phyloP scores from a whole-genome alignment of 106 monocot genomes.

The Platanthera guangdongensis region DNA sequence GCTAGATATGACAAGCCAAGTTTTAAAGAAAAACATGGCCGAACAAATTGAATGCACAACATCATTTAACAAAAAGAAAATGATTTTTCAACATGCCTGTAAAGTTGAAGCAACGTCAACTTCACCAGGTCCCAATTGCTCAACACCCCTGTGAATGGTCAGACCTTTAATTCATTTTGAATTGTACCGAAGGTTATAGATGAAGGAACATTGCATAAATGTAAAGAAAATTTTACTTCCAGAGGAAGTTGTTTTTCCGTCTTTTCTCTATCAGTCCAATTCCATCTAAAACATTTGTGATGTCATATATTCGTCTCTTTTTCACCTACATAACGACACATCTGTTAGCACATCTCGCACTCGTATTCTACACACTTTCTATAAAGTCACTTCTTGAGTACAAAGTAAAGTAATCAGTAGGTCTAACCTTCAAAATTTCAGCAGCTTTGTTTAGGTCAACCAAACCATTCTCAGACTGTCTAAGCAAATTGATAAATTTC shows the following conservation, averaged over 20 bases:
- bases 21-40: background rate
- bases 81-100: slow-evolving; percentile 37
- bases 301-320: slow-evolving; percentile 93
- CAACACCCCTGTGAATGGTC: slow-evolving; percentile 43
- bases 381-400: background rate
- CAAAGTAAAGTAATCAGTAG: background rate
- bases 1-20: background rate
- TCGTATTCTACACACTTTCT: background rate
- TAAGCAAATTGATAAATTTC: slow-evolving; percentile 80
- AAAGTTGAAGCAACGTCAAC: slow-evolving; percentile 41
- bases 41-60: background rate
- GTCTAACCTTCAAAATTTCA: slow-evolving; percentile 66
- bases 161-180: slow-evolving; percentile 3
- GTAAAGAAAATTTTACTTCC: slow-evolving; percentile 57
- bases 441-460: slow-evolving; percentile 96
- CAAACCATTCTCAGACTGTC: slow-evolving; percentile 70
- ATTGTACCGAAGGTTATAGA: background rate
- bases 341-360: background rate
- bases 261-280: slow-evolving; percentile 90
- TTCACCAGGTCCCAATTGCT: slow-evolving; percentile 42
- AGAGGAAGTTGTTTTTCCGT: slow-evolving; percentile 74
- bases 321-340: slow-evolving; percentile 46
- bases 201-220: background rate
- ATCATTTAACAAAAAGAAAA: background rate
- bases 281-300: slow-evolving; percentile 95